A percentile compares a stretch with the other conserved stretches of the same genome.
phyloP scores from a whole-genome alignment of 768 basidiomycete genomes.

The Botryobasidium botryosum region DNA sequence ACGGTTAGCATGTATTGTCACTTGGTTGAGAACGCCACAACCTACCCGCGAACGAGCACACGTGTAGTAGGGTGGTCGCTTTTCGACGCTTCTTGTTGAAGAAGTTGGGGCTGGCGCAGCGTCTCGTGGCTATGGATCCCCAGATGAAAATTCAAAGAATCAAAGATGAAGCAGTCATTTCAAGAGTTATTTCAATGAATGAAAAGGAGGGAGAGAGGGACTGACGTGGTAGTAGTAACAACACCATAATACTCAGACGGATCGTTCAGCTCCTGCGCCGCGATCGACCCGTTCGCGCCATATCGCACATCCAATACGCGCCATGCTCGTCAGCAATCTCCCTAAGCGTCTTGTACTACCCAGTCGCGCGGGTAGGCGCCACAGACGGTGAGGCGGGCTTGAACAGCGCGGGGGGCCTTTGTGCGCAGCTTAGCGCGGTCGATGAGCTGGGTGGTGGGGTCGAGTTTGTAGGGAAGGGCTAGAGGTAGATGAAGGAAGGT shows the following conservation, averaged over 20 bases:
- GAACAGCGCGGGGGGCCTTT: constrained; percentile 87
- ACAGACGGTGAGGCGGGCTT: constrained; percentile 93
- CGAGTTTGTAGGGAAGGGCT: constrained; percentile 89
- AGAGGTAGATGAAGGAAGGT: constrained; percentile 99
- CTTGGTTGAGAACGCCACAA: too few relatives aligned
- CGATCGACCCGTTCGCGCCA: constrained; percentile 89
- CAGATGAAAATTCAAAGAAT: not conserved
- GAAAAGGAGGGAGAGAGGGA: constrained; percentile 9
- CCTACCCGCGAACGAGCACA: too few relatives aligned
- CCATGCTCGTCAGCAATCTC: constrained; percentile 77
- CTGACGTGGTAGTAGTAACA: constrained; percentile 91
- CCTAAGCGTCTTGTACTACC: constrained; percentile 77
- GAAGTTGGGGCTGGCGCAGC: constrained; percentile 91
- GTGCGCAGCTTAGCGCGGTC: constrained; percentile 68
- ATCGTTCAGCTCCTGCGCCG: constrained; percentile 73
- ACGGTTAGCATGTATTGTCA: too few relatives aligned
- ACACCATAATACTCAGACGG: constrained; percentile 96
- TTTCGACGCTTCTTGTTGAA: constrained; percentile 90
- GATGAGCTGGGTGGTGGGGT: constrained; percentile 68
- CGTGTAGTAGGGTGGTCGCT: too few relatives aligned
- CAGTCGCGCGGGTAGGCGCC: constrained; percentile 98
- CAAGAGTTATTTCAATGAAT: not conserved
- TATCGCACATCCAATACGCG: constrained; percentile 88
- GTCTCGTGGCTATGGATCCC: constrained; percentile 71
- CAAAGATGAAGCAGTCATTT: not conserved